These are phyloP conservation scores for Plasmodium cynomolgi DNA, from an alignment of 169 alveolate genomes.

Conservation along the genomic window DNA sequence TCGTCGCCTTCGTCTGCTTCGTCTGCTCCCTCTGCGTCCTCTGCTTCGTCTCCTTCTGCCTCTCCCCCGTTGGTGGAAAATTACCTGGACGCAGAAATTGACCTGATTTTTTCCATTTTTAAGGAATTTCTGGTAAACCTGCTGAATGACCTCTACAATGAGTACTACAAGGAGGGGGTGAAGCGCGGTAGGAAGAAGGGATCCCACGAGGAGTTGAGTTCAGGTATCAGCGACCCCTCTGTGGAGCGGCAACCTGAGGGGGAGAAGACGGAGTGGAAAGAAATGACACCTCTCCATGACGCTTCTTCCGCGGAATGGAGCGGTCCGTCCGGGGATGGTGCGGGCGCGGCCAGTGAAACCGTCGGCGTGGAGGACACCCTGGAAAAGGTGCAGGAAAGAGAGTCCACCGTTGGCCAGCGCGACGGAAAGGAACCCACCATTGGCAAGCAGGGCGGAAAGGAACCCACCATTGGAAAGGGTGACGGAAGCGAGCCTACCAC, in stretches of 20 bases:
- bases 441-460: too few species aligned
- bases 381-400: background rate
- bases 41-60: background rate
- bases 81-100: constrained; percentile 13
- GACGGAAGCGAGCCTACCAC: too few species aligned
- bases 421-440: background rate
- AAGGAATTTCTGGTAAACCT: background rate
- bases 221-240: background rate
- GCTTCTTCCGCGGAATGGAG: background rate
- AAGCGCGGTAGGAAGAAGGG: background rate
- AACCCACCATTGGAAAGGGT: too few species aligned
- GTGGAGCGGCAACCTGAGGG: background rate
- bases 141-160: constrained; percentile 24
- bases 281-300: background rate
- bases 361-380: background rate
- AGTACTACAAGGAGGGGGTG: background rate
- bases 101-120: constrained; percentile 20
- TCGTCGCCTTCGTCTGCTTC: background rate
- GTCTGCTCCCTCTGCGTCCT: too few species aligned
- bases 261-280: background rate
- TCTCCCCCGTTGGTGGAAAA: background rate
- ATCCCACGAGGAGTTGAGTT: background rate
- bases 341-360: background rate
- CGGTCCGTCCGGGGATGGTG: background rate
- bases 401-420: background rate